These are phyloP conservation scores for Escovopsis weberi DNA, from an alignment of 2,329 filamentous ascomycete genomes.

Conservation along the genomic window DNA sequence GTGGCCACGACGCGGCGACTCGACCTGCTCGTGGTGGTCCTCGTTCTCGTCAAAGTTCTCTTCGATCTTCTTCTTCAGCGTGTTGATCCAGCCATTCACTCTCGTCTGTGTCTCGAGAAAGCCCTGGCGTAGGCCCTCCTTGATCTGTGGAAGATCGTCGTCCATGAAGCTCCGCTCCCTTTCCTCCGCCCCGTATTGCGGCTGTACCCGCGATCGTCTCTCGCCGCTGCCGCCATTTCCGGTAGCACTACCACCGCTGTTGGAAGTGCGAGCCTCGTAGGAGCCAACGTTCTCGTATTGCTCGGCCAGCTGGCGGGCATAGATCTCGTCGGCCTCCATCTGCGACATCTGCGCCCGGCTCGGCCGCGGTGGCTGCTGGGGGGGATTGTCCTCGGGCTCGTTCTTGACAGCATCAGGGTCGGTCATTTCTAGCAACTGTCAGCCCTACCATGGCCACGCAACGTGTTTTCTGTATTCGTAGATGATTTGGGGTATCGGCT, in stretches of 20 bases:
- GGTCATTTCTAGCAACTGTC: slow-evolving; percentile 47
- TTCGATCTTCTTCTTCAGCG: slow-evolving; percentile 84
- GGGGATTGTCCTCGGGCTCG: slow-evolving; percentile 40
- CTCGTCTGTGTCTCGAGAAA: slow-evolving; percentile 88
- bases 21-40: slow-evolving; percentile 19
- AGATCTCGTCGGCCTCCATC: slow-evolving; percentile 78
- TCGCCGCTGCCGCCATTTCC: slow-evolving; percentile 1
- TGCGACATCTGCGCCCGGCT: slow-evolving; percentile 54
- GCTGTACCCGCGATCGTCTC: slow-evolving; percentile 21
- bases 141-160: slow-evolving; percentile 86
- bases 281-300: slow-evolving; percentile 59
- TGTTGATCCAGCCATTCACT: slow-evolving; percentile 85
- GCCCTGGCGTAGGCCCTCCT: slow-evolving; percentile 84
- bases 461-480: no score
- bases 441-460: slow-evolving; percentile 6
- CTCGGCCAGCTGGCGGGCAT: slow-evolving; percentile 83
- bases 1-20: slow-evolving; percentile 31
- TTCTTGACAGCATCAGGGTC: slow-evolving; percentile 53
- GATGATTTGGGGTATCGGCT: slow-evolving; percentile 1
- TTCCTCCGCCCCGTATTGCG: slow-evolving; percentile 14
- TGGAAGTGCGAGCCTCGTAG: slow-evolving; percentile 42
- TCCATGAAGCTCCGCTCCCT: slow-evolving; percentile 86
- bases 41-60: slow-evolving; percentile 68
- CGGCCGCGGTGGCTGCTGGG: slow-evolving; percentile 72
- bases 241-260: slow-evolving; percentile 20